Conservation (phyloP, 768 basidiomycete species). For the Piloderma croceum region DNA sequence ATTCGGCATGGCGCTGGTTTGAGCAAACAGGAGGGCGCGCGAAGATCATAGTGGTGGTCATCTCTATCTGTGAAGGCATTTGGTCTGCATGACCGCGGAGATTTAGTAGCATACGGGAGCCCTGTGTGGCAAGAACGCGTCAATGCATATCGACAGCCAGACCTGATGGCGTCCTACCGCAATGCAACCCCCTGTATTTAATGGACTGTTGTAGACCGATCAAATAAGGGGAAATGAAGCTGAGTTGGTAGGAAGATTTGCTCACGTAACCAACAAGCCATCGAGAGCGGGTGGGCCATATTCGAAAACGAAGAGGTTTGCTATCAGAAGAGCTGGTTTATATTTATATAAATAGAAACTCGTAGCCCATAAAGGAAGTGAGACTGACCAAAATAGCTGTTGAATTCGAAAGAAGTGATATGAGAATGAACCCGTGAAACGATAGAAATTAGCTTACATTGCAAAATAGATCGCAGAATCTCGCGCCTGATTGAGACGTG, state of each 20-base stretch:
- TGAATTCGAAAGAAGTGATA: too few species aligned
- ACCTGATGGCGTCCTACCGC: constrained; percentile 2
- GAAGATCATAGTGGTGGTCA: too few species aligned
- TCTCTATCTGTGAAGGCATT: too few species aligned
- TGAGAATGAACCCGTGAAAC: not conserved
- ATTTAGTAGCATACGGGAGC: constrained; percentile 9
- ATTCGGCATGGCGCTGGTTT: too few species aligned
- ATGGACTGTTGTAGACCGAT: constrained; percentile 1
- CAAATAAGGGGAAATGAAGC: not conserved
- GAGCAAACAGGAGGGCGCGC: too few species aligned
- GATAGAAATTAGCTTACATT: constrained; percentile 6
- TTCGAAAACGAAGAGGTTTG: constrained; percentile 10
- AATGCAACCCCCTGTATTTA: constrained; percentile 9
- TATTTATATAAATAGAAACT: too few species aligned
- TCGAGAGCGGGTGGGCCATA: constrained; percentile 7
- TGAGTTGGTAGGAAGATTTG: not conserved
- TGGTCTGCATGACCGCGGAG: too few species aligned
- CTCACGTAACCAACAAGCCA: constrained; percentile 5
- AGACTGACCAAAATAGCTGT: too few species aligned
- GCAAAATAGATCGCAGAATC: constrained; percentile 10
- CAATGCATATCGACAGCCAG: not conserved
- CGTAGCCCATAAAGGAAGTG: too few species aligned
- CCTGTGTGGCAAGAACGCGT: constrained; percentile 1
- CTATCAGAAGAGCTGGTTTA: constrained; percentile 8
- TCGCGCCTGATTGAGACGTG: constrained; percentile 2